Evolutionary conservation across 2,329 filamentous ascomycete species (phyloP), one percentile per base, ranked within the genome.

Genomic region (Clarireedia paspali): DNA sequence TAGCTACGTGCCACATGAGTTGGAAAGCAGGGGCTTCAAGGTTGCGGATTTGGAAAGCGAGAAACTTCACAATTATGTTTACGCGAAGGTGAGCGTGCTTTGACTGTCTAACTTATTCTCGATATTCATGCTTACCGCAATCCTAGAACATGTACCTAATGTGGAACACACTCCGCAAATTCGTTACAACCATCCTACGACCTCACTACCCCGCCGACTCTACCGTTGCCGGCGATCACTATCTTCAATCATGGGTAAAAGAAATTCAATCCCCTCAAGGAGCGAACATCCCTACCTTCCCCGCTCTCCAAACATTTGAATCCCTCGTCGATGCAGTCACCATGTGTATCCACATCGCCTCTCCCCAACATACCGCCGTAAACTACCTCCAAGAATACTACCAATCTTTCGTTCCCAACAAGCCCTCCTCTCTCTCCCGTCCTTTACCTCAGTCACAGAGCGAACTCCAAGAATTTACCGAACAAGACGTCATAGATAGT

Each of bases 361-460:
- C 74, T 1, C 75, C 77, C 0, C 75, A 75, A 59, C 76, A 79
- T 64, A 77, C 71, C 1, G 73, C 76, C 4, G 72, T 79, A 58
- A 79, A 79, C 63, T 79, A 79, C 60, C 68, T 79, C 0, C 77
- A 78, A 58, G 71, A 74, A 59, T 78, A 76, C 65, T 79, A 78
- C 66, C 71, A 75, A 56, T 64, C 70, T 17, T 78, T 78, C 58
- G 75, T 79, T 1, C 53, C 53, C 14, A 55, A 55, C 27, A 55
- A 50, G 26, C 53, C 53, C 4, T 17, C 46, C 0, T 38, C 46
- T 1, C 15, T 55, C 0, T 44, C 34, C 5, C 3, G 24, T 0
- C 17, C 46, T 0, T 20, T 44, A 1, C 53, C 53, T 1, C 2
- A 6, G 0, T 26, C 53, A 2, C 38, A 50, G 1, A 1, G 1